These are phyloP conservation scores for Aspergillus carbonarius DNA, from an alignment of 2,329 filamentous ascomycete species.

Conservation along the genomic window DNA sequence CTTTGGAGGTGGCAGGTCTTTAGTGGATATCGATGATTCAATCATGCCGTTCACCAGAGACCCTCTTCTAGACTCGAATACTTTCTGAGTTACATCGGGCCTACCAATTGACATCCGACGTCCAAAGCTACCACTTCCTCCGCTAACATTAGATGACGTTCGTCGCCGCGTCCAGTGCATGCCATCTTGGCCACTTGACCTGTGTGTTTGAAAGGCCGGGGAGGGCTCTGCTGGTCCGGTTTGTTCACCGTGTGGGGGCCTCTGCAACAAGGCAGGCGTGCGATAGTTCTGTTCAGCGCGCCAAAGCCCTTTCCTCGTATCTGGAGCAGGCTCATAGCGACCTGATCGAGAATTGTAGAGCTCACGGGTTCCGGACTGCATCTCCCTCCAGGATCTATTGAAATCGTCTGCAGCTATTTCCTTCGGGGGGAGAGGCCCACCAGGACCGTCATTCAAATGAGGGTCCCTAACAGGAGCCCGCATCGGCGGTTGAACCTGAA, in stretches of 20 bases:
- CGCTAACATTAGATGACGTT: conserved; percentile 88
- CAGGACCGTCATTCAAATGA: conserved; percentile 55
- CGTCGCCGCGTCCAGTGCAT: conserved; percentile 70
- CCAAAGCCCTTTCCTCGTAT: conserved; percentile 67
- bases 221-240: conserved; percentile 76
- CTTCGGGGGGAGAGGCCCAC: conserved; percentile 59
- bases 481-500: conserved; percentile 42
- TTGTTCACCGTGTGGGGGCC: conserved; percentile 63
- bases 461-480: conserved; percentile 58
- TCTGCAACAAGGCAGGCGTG: conserved; percentile 76
- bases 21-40: conserved; percentile 33
- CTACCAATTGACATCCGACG: conserved; percentile 62
- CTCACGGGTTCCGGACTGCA: conserved; percentile 65
- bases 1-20: conserved; percentile 25
- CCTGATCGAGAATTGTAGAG: conserved; percentile 95
- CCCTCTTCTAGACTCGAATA: conserved; percentile 40
- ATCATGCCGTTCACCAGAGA: conserved; percentile 39
- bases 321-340: conserved; percentile 82
- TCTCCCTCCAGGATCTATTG: conserved; percentile 79
- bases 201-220: conserved; percentile 77
- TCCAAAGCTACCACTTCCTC: conserved; percentile 70
- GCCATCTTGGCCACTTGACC: conserved; percentile 64
- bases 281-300: conserved; percentile 67
- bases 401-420: conserved; percentile 96
- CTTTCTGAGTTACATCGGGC: conserved; percentile 42